Conservation (phyloP, 768 basidiomycete species). For the Sutorius australiensis region DNA sequence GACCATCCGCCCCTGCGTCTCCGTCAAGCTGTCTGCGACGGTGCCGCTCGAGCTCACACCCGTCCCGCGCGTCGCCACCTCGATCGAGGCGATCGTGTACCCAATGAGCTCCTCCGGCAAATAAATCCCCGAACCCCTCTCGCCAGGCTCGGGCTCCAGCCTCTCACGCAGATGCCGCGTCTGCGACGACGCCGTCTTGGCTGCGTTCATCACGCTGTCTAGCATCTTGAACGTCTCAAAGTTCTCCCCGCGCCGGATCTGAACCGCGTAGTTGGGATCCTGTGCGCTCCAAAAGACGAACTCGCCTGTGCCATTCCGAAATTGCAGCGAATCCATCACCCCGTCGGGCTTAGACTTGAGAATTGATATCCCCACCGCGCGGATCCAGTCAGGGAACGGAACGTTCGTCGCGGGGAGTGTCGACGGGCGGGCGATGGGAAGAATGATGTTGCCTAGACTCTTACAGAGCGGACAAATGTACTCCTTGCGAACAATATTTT, state of each 20-base stretch:
- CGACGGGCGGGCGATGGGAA: constrained; percentile 67
- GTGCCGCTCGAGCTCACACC: constrained; percentile 40
- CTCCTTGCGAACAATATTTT: constrained; percentile 89
- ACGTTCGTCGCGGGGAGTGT: constrained; percentile 43
- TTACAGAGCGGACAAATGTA: constrained; percentile 98
- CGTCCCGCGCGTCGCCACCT: constrained; percentile 74
- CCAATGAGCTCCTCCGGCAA: constrained; percentile 88
- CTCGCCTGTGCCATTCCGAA: constrained; percentile 78
- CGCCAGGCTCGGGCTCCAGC: constrained; percentile 63
- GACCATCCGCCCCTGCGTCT: constrained; percentile 73
- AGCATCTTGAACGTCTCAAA: constrained; percentile 75
- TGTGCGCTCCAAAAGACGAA: constrained; percentile 88
- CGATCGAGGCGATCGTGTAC: constrained; percentile 81
- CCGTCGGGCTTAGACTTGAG: constrained; percentile 79
- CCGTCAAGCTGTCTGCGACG: constrained; percentile 63
- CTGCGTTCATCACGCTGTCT: constrained; percentile 77
- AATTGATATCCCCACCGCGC: constrained; percentile 84
- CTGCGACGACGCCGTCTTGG: constrained; percentile 80
- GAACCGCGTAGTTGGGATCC: constrained; percentile 62
- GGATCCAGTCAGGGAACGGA: constrained; percentile 86
- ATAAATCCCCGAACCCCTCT: constrained; percentile 83
- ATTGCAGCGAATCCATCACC: constrained; percentile 66
- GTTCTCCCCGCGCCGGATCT: constrained; percentile 50
- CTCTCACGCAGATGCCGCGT: constrained; percentile 78
- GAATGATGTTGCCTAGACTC: constrained; percentile 88